Evolutionary conservation across 768 basidiomycete genomes (phyloP).

Genomic region (Mycena crocata): DNA sequence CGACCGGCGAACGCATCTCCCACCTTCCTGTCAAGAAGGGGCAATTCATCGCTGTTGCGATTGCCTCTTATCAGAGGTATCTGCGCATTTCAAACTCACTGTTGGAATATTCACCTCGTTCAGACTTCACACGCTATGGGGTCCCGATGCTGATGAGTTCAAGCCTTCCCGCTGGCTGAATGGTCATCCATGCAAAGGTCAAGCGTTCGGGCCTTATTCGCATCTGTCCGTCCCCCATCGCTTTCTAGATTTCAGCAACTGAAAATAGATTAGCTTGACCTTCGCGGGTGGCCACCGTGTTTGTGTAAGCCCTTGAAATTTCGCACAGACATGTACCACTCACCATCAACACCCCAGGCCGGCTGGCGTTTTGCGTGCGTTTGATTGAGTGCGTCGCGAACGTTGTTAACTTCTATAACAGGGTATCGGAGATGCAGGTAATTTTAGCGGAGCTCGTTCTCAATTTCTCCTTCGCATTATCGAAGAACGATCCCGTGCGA

Average conservation of each 20-base stretch:
- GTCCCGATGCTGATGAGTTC: constrained; percentile 53
- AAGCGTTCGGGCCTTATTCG: constrained; percentile 28
- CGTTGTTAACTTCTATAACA: background rate
- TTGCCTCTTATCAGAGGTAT: constrained; percentile 51
- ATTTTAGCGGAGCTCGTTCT: constrained; percentile 20
- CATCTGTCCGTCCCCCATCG: constrained; percentile 16
- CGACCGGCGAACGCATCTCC: constrained; percentile 33
- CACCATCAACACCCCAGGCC: background rate
- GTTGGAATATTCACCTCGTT: background rate
- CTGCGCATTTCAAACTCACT: constrained; percentile 7
- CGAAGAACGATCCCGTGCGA: constrained; percentile 14
- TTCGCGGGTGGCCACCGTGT: constrained; percentile 23
- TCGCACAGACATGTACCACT: background rate
- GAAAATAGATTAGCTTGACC: background rate
- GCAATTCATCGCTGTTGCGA: constrained; percentile 46
- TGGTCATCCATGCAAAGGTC: constrained; percentile 29
- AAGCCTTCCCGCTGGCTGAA: constrained; percentile 60
- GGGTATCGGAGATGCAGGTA: constrained; percentile 26
- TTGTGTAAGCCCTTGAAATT: constrained; percentile 4
- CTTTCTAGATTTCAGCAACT: background rate
- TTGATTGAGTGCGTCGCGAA: background rate
- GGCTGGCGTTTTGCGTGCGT: constrained; percentile 31
- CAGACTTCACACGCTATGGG: constrained; percentile 48
- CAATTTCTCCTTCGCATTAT: constrained; percentile 19
- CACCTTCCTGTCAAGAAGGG: constrained; percentile 46